Base-by-base conservation (phyloP, 1,284 basidiomycete genomes). In the Ustilago loliicola region DNA sequence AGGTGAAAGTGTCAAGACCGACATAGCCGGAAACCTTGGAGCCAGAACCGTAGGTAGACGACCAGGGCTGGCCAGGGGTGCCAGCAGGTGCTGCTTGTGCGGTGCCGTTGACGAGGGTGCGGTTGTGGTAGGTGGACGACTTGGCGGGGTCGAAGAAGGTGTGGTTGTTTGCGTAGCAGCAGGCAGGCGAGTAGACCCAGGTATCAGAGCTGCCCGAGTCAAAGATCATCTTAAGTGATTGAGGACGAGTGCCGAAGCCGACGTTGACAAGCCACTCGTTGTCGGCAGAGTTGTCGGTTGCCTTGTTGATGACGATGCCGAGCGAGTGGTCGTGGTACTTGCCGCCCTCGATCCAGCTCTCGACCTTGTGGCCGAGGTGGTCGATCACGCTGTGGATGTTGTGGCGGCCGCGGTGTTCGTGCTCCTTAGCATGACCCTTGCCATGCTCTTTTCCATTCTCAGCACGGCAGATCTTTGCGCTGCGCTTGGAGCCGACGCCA, bases 201-300 rank as follows among this genome's bases (percentile, higher is more conserved):
- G 77, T 72, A 70, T 77, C 77, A 10, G 79, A 59, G 34, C 71
- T 76, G 50, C 80, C 80, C 27, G 76, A 65, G 69, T 82, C 80
- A 59, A 82, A 71, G 48, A 82, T 79, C 55, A 80, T 55, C 61
- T 79, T 61, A 32, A 80, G 73, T 21, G 55, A 36, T 59, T 80
- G 79, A 15, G 67, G 25, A 10, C 17, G 47, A 1, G 76, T 79
- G 48, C 80, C 80, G 25, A 79, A 77, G 29, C 72, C 73, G 67
- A 81, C 68, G 15, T 80, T 65, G 66, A 81, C 77, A 60, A 82
- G 75, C 71, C 71, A 81, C 65, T 82, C 80, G 63, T 80, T 82
- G 65, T 82, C 79, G 2, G 71, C 69, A 38, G 71, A 60, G 38
- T 77, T 69, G 66, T 81, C 77, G 52, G 67, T 61, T 40, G 72